Base-by-base conservation (phyloP, 2,329 filamentous ascomycete species). In the Epichloe aotearoae region DNA sequence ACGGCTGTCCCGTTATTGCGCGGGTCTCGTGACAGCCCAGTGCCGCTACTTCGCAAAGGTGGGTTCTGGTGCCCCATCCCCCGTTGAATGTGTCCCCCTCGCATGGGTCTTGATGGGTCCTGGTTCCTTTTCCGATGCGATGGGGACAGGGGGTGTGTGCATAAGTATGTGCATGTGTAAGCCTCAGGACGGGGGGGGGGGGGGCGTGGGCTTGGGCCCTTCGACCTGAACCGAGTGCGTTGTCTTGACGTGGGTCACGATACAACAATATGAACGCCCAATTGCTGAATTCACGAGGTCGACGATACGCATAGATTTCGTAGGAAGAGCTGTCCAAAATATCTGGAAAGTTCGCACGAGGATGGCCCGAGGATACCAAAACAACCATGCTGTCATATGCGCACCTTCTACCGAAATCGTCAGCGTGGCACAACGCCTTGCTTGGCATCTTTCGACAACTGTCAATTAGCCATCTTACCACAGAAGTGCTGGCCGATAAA, bases 141-240 rank as follows among this genome's bases (percentile, higher is more conserved):
- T 50, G 51, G 51, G 43, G 46, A 44, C 36, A 40, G 34, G 46
- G 46, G 50, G 50, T 20, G 46, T 43, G 50, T 44, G 50, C 33
- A 39, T 36, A 8, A 15, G 43, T 2, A 34, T 38, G 45, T 14
- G n/a, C 23, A 20, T 38, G 19, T 46, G 23, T 42, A 45, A 39
- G 38, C 17, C 5, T 30, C 34, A 19, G n/a, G n/a, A 3, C 19
- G 10, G 30, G n/a, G 36, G 39, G 10, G 14, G 34, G 1, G 26
- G 5, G 36, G 39, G 15, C 11, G 36, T 23, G 33, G 45, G 40
- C 26, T 19, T 19, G 33, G 39, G 48, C 34, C 26, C 39, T 45
- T 33, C 19, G 30, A 44, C 23, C 47, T 36, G 47, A 49, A 44
- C 39, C 10, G 40, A 42, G 37, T 15, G 26, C 20, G 19, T 43